A percentile compares a stretch with the other conserved stretches of the same genome.
Evolutionary conservation across 768 basidiomycete genomes (phyloP).

Genomic region (Lepiota subincarnata): DNA sequence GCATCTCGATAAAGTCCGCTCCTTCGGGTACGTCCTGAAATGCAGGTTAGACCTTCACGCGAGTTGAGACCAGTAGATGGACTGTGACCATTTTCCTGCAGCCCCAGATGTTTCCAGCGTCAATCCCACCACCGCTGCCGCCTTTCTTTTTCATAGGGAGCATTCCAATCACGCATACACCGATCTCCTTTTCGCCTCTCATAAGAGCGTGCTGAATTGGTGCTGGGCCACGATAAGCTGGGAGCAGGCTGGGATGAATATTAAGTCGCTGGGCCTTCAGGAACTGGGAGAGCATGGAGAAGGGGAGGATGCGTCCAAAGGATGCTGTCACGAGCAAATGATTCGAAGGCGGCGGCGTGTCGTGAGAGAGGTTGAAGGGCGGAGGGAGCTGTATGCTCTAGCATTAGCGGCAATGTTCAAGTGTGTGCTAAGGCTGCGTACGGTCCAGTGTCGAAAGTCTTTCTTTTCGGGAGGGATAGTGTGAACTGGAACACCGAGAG

Average conservation of each 20-base stretch:
- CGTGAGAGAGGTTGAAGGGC: constrained; percentile 25
- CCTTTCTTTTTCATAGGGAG: constrained; percentile 24
- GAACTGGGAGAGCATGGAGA: constrained; percentile 58
- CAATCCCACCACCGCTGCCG: constrained; percentile 61
- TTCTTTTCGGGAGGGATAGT: constrained; percentile 55
- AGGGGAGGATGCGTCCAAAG: constrained; percentile 82
- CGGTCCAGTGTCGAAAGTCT: constrained; percentile 65
- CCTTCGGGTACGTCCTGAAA: constrained; percentile 25
- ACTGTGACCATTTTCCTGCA: constrained; percentile 47
- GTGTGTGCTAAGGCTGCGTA: constrained; percentile 23
- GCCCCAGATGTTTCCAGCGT: constrained; percentile 72
- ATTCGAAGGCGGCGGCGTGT: constrained; percentile 26
- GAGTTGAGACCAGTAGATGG: background rate
- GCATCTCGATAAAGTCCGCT: constrained; percentile 50
- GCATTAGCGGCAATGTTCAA: background rate
- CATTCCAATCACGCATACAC: constrained; percentile 81
- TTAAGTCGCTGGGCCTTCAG: constrained; percentile 61
- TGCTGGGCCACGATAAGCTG: constrained; percentile 84
- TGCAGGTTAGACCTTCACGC: background rate
- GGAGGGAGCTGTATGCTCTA: constrained; percentile 30
- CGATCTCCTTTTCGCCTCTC: constrained; percentile 62
- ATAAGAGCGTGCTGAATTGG: constrained; percentile 84
- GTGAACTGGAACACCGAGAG: constrained; percentile 49
- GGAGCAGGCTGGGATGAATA: constrained; percentile 86
- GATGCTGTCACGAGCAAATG: constrained; percentile 84